A percentile compares a stretch with the other conserved stretches of the same genome.
Conservation (phyloP, 352 stramenopile species). For the Phytophthora vignae region DNA sequence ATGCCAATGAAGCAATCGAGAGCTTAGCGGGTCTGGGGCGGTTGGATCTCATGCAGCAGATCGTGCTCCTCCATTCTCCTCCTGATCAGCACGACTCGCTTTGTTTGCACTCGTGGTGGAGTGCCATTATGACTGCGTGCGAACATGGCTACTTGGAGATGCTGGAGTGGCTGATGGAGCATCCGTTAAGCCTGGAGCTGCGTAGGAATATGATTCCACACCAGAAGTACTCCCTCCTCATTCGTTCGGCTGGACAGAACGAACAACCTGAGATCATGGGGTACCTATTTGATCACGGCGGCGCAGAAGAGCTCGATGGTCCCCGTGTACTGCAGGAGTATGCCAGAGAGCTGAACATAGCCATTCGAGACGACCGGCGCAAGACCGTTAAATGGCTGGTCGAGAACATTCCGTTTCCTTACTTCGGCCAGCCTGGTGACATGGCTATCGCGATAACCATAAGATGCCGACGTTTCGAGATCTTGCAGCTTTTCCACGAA, state of each 20-base stretch:
- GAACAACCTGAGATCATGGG: slow-evolving; percentile 1
- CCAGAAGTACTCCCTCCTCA: slow-evolving; percentile 2
- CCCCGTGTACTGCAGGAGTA: background rate
- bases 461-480: background rate
- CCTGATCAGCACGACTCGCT: background rate
- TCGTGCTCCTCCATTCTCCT: slow-evolving; percentile 11
- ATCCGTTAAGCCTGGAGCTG: slow-evolving; percentile 8
- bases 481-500: slow-evolving; percentile 11
- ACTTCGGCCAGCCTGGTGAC: background rate
- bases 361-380: slow-evolving; percentile 6
- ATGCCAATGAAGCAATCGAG: background rate
- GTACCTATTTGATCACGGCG: slow-evolving; percentile 8
- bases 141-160: slow-evolving; percentile 5
- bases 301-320: background rate
- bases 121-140: background rate
- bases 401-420: slow-evolving; percentile 5
- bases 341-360: background rate
- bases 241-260: background rate
- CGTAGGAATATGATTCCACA: background rate
- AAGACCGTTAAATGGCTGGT: slow-evolving; percentile 9
- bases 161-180: slow-evolving; percentile 15
- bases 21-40: background rate
- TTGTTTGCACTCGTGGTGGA: slow-evolving; percentile 10
- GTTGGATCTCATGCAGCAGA: slow-evolving; percentile 11
- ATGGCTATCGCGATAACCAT: background rate